phyloP scores from a whole-genome alignment of 768 basidiomycete species.

The Amanita rimosa region DNA sequence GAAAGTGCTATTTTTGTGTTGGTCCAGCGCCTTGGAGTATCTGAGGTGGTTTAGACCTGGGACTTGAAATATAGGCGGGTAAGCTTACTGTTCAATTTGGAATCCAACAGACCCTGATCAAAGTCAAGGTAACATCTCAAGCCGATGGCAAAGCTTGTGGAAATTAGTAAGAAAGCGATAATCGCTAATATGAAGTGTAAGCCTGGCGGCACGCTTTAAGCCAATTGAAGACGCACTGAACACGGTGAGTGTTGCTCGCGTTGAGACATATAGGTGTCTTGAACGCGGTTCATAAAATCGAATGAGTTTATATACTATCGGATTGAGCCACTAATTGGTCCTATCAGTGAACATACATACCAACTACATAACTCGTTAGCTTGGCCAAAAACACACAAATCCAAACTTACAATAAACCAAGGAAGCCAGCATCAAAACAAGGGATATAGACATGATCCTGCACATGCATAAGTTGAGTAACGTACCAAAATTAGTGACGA shows the following conservation, averaged over 20 bases:
- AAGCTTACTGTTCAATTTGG: constrained; percentile 67
- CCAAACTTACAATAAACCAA: constrained; percentile 56
- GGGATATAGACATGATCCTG: constrained; percentile 63
- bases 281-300: constrained; percentile 66
- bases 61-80: constrained; percentile 7
- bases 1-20: constrained; percentile 29
- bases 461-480: not conserved
- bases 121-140: constrained; percentile 76
- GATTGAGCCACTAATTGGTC: not conserved
- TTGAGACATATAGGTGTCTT: constrained; percentile 46
- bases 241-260: constrained; percentile 66
- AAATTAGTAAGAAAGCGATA: constrained; percentile 62
- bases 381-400: not conserved
- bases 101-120: constrained; percentile 61
- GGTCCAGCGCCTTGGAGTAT: constrained; percentile 34
- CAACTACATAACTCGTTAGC: constrained; percentile 18
- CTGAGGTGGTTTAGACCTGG: constrained; percentile 18
- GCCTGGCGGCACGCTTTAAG: not conserved
- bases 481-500: constrained; percentile 11
- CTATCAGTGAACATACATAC: constrained; percentile 17
- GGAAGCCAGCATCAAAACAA: constrained; percentile 71
- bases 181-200: constrained; percentile 35
- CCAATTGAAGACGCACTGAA: constrained; percentile 45
- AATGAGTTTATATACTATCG: constrained; percentile 71
- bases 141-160: constrained; percentile 67